Percentiles rank a stretch among this genome's conserved stretches.
These are phyloP conservation scores for Backusella westeae DNA, from an alignment of 192 early-diverging fungal species.

Conservation along the genomic window DNA sequence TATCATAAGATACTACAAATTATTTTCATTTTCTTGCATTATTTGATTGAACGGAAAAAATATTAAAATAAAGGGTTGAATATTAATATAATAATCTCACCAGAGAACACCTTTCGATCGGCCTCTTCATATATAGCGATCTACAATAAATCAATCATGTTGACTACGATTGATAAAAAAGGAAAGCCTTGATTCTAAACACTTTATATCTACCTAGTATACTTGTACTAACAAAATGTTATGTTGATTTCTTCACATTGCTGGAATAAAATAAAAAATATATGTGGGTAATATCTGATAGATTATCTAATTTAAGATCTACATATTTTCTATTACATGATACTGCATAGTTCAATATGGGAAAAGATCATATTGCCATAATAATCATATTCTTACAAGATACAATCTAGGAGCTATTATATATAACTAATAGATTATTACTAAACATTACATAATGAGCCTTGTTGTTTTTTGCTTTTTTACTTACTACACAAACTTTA, in stretches of 20 bases:
- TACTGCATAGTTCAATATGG: neutral
- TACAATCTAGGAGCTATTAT: neutral
- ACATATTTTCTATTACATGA: neutral
- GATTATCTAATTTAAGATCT: neutral
- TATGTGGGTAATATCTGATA: neutral
- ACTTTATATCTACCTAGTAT: neutral
- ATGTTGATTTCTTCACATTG: too few relatives aligned
- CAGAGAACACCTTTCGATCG: neutral
- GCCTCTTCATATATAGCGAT: neutral
- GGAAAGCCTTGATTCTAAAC: neutral
- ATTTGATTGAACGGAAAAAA: neutral
- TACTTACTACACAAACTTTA: too few relatives aligned
- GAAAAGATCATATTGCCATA: neutral
- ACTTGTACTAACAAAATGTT: too few relatives aligned
- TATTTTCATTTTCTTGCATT: neutral
- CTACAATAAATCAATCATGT: neutral
- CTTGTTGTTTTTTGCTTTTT: neutral
- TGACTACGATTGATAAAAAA: neutral
- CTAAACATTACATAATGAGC: neutral
- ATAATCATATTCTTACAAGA: neutral
- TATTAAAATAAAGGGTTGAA: neutral
- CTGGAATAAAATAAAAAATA: neutral
- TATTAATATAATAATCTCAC: neutral
- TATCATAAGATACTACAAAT: neutral
- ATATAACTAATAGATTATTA: neutral